Conservation (phyloP, 345 rosid species). For the Pelargonium nanum region DNA sequence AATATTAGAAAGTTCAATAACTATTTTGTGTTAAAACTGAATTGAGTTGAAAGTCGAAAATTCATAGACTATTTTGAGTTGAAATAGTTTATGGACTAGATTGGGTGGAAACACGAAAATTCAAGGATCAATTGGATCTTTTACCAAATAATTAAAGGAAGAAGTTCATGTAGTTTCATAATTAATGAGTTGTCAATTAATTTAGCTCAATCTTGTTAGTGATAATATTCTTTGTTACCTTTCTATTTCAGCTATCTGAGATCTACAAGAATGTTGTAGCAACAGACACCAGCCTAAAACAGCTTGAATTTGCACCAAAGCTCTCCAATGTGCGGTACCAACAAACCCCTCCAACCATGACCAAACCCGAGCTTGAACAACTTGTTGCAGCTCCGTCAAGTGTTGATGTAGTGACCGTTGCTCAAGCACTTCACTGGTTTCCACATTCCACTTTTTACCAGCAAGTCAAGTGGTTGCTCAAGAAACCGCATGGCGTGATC, state of each 20-base stretch:
- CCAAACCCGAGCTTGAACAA: slow-evolving; percentile 30
- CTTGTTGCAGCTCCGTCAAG: slow-evolving; percentile 31
- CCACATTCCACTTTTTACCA: slow-evolving; percentile 44
- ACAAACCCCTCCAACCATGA: slow-evolving; percentile 40
- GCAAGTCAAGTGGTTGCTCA: slow-evolving; percentile 53
- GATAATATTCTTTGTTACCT: too few relatives aligned
- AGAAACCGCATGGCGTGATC: slow-evolving; percentile 62
- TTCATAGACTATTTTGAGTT: too few relatives aligned
- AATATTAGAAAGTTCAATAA: too few relatives aligned
- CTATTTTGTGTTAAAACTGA: too few relatives aligned
- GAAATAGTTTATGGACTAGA: too few relatives aligned
- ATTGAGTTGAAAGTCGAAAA: too few relatives aligned
- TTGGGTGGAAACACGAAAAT: too few relatives aligned
- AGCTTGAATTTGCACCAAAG: slow-evolving; percentile 47
- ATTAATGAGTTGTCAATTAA: too few relatives aligned
- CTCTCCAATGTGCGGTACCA: slow-evolving; percentile 51
- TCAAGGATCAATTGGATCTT: too few relatives aligned
- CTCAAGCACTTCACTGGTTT: slow-evolving; percentile 83
- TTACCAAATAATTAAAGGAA: too few relatives aligned
- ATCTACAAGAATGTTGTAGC: slow-evolving; percentile 61
- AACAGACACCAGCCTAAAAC: slow-evolving; percentile 75
- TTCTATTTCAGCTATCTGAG: slow-evolving; percentile 41
- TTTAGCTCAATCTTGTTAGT: too few relatives aligned
- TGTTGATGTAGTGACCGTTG: slow-evolving; percentile 54
- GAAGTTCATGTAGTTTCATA: too few relatives aligned